A percentile compares a stretch with the other conserved stretches of the same genome.
phyloP scores from a whole-genome alignment of 208 protist genomes.

The Wallacemonas rigidus region DNA sequence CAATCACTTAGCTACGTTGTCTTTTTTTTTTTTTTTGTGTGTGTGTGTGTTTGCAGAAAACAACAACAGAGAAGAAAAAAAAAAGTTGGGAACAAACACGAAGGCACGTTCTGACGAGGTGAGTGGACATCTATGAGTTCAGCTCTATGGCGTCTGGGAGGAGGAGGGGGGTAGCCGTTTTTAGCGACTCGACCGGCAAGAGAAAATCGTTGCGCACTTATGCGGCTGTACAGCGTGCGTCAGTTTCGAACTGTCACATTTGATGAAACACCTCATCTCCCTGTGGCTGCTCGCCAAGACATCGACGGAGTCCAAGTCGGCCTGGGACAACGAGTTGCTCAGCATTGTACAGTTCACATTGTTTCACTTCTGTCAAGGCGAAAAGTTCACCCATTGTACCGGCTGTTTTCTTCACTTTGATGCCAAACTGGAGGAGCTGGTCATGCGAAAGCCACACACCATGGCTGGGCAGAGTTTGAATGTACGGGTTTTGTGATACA shows the following conservation, averaged over 20 bases:
- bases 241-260: background rate
- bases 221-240: too few relatives aligned
- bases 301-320: slow-evolving; percentile 57
- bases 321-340: slow-evolving; percentile 86
- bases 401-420: slow-evolving; percentile 38
- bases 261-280: slow-evolving; percentile 30
- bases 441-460: slow-evolving; percentile 88
- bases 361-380: slow-evolving; percentile 71
- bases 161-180: too few relatives aligned
- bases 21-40: too few relatives aligned
- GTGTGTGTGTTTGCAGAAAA: too few relatives aligned
- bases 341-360: slow-evolving; percentile 88
- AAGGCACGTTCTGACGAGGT: background rate
- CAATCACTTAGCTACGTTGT: too few relatives aligned
- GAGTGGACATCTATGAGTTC: background rate
- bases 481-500: slow-evolving; percentile 68
- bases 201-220: too few relatives aligned
- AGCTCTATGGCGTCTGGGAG: background rate
- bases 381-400: slow-evolving; percentile 32
- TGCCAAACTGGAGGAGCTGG: slow-evolving; percentile 69
- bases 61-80: too few relatives aligned
- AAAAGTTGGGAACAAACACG: too few relatives aligned
- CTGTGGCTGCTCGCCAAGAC: background rate
- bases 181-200: too few relatives aligned
- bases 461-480: slow-evolving; percentile 56